These are phyloP conservation scores for Fraxinus sp. DNA, from an alignment of 305 asterid species.

Conservation along the genomic window DNA sequence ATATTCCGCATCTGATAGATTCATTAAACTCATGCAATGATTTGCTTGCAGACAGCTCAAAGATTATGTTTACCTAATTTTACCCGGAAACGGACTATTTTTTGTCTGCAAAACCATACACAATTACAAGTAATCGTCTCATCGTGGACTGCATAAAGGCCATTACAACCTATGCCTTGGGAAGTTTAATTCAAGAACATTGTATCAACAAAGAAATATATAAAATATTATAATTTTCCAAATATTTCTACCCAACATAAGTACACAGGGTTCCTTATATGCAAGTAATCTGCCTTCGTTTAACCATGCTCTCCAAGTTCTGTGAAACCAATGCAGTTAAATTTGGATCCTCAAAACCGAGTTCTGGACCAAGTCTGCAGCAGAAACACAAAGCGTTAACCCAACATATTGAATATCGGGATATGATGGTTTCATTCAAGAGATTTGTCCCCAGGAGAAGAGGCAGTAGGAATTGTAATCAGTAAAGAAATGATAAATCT, in stretches of 20 bases:
- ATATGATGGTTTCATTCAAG: not conserved
- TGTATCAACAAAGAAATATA: slow-evolving; percentile 5
- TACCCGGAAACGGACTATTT: not conserved
- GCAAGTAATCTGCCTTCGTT: slow-evolving; percentile 67
- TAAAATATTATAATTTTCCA: not conserved
- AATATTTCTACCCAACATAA: not conserved
- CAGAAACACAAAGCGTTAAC: slow-evolving; percentile 1
- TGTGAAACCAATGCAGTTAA: slow-evolving; percentile 66
- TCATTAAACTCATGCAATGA: not conserved
- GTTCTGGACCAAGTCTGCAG: slow-evolving; percentile 77
- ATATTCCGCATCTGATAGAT: not conserved
- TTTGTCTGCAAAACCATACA: not conserved
- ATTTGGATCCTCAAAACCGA: slow-evolving; percentile 85
- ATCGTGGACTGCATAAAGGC: not conserved
- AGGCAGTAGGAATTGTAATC: not conserved
- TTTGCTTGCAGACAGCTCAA: not conserved
- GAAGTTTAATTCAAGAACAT: not conserved
- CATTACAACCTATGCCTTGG: not conserved
- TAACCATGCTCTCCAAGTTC: slow-evolving; percentile 78
- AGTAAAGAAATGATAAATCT: not conserved
- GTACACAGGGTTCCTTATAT: slow-evolving; percentile 29
- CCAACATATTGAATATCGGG: no score
- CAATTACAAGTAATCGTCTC: not conserved
- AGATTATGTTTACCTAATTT: not conserved
- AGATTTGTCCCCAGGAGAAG: not conserved